Percentiles rank a stretch among this genome's conserved stretches.
Conservation (phyloP, 352 stramenopile genomes). For the Phytophthora quininea region DNA sequence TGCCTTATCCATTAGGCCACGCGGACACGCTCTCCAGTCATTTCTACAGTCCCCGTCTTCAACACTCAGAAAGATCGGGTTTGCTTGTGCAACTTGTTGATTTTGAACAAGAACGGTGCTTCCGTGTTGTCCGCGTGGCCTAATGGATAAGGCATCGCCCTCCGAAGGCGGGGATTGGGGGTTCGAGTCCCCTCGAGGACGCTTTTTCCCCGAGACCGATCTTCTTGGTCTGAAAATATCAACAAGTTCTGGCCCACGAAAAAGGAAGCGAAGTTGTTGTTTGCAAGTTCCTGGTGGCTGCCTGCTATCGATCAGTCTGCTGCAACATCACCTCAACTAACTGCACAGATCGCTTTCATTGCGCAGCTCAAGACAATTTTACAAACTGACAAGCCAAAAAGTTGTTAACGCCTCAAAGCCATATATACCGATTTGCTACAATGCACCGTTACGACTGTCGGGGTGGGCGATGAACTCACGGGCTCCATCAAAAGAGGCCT, state of each 20-base stretch:
- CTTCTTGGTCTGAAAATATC: not conserved
- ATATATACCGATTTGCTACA: not conserved
- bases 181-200: constrained; percentile 76
- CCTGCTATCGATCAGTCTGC: not conserved
- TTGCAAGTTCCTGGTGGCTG: not conserved
- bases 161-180: constrained; percentile 74
- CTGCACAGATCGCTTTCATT: not conserved
- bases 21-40: constrained; percentile 14
- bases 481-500: constrained; percentile 11
- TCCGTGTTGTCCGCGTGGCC: constrained; percentile 35
- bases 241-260: constrained; percentile 39
- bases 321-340: too few relatives aligned
- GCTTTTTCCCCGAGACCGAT: constrained; percentile 7
- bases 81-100: not conserved
- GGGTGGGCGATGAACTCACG: constrained; percentile 20
- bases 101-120: not conserved
- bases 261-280: too few relatives aligned
- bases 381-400: too few relatives aligned
- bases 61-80: not conserved
- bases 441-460: constrained; percentile 15
- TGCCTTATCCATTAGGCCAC: constrained; percentile 78
- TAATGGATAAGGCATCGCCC: constrained; percentile 82
- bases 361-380: constrained; percentile 16
- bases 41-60: not conserved
- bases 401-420: too few relatives aligned